phyloP scores from a whole-genome alignment of 2,329 filamentous ascomycete species.

The Pyricularia sp. region DNA sequence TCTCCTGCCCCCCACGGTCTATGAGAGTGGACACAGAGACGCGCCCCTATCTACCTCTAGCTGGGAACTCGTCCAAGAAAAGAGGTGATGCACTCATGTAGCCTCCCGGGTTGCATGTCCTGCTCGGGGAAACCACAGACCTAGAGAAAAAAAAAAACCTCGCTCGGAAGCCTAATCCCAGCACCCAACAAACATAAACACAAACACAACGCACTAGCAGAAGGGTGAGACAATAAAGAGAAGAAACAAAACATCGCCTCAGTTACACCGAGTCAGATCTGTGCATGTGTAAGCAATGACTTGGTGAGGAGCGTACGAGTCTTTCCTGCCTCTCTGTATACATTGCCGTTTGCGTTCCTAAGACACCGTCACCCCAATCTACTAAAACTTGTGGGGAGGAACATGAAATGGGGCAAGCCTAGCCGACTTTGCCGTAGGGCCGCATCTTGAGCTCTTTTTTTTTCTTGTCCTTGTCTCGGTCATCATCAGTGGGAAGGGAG shows the following conservation, averaged over 20 bases:
- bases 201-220: not conserved
- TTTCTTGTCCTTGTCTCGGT: not conserved
- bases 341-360: not conserved
- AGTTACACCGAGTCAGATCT: not conserved
- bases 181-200: not conserved
- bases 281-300: not conserved
- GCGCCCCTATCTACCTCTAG: too few relatives aligned
- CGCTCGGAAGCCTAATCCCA: not conserved
- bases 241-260: not conserved
- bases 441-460: not conserved
- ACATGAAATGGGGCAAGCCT: not conserved
- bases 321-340: not conserved
- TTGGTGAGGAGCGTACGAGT: not conserved
- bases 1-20: not conserved
- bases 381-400: not conserved
- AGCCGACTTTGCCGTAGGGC: not conserved
- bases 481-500: not conserved
- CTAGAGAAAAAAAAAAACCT: not conserved
- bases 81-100: not conserved
- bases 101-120: not conserved
- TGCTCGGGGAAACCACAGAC: not conserved
- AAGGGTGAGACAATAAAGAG: not conserved
- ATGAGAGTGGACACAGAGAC: too few relatives aligned
- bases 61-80: not conserved
- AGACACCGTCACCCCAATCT: not conserved